phyloP scores from a whole-genome alignment of 345 rosid genomes.

The Syzygium oleosum region DNA sequence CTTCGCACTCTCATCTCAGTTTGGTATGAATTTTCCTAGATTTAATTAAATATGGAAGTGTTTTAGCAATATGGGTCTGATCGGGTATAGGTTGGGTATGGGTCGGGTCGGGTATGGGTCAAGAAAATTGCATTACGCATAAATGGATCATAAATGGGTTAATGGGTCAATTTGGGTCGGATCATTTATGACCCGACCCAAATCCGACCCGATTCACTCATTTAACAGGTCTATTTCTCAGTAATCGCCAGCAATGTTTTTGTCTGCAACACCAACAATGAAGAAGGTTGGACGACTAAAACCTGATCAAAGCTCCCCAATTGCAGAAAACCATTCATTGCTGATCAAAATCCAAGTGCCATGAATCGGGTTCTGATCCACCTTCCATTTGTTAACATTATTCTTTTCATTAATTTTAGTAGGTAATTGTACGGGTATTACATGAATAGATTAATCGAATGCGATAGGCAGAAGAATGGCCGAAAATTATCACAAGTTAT shows the following conservation, averaged over 20 bases:
- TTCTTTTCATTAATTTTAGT: neutral
- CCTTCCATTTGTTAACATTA: neutral
- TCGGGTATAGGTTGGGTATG: too few species aligned
- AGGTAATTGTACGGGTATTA: neutral
- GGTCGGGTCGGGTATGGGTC: too few species aligned
- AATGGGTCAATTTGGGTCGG: too few species aligned
- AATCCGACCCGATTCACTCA: too few species aligned
- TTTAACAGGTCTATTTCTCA: too few species aligned
- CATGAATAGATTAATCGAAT: neutral
- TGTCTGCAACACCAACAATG: neutral
- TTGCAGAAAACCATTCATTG: neutral
- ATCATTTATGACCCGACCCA: too few species aligned
- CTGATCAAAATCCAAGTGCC: neutral
- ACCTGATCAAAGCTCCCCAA: neutral
- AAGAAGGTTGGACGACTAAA: neutral
- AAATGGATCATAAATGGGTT: too few species aligned
- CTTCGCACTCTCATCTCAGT: too few species aligned
- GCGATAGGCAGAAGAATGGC: neutral
- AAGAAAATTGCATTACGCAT: too few species aligned
- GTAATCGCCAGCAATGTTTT: neutral
- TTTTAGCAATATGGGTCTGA: too few species aligned
- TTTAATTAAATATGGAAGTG: too few species aligned
- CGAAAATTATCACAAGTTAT: neutral
- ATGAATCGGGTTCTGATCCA: neutral
- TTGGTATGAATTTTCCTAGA: too few species aligned